Base-by-base conservation (phyloP, 176 grass and related monocot species). In the Eragrostis curvula region DNA sequence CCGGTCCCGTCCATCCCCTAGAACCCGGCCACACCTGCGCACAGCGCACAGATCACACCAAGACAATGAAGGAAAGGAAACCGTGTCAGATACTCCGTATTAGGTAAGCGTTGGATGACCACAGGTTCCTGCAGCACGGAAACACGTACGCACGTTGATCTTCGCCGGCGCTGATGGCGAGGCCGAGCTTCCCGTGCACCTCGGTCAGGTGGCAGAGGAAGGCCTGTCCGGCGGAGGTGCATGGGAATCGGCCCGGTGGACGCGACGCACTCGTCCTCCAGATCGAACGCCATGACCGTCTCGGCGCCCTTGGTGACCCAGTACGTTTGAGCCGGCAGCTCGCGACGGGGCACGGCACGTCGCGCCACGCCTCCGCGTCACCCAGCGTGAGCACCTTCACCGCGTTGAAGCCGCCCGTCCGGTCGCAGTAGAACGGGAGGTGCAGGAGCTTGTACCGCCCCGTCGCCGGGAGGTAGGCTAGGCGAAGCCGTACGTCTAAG, bases 331-430 rank as follows among this genome's bases (percentile, higher is more conserved):
- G 52, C 18, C 16, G 3, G 52, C 16, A 20, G 16, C 52, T 18
- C 17, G 52, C 18, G 17, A 0, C 50, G 15, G 14, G 52, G 2
- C 17, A 20, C 17, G 5, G 51, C 5, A 53, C 51, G 14, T 21
- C 5, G 16, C 17, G 51, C 51, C 51, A 53, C 51, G 51, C 3
- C 32, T 36, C 16, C 41, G 18, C 32, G 1, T 9, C 46, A 5
- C 82, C 82, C 0, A 78, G 51, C 25, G 52, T 78, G 74, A 77
- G 15, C 41, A 28, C 83, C 20, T 28, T 17, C 27, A 85, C 27
- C 25, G 0, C 62, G 25, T 43, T 8, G n/a, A 71, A 56, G 7
- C 9, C 0, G 0, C 69, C 44, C 27, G 7, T 12, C 5, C 0
- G 12, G 43, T 41, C 70, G 30, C 4, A 23, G 55, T 43, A 16